phyloP scores from a whole-genome alignment of 306 rosid genomes.

The Vachellia collinsii region DNA sequence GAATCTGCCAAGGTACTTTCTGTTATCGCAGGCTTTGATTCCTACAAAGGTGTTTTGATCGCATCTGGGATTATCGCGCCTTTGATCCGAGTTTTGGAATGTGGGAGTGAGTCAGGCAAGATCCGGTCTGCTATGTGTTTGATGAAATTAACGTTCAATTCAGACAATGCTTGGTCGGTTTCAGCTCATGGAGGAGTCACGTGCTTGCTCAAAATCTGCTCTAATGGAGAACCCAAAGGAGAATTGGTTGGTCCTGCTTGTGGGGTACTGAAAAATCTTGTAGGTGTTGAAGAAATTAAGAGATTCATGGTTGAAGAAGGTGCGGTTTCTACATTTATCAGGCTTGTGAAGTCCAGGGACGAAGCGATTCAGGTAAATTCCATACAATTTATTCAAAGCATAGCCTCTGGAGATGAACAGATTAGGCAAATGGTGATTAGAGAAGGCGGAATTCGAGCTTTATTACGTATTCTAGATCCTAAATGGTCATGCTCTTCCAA shows the following conservation, averaged over 20 bases:
- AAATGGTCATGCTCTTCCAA: constrained; percentile 55
- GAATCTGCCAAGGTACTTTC: constrained; percentile 61
- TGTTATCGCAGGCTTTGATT: constrained; percentile 61
- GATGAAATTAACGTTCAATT: constrained; percentile 72
- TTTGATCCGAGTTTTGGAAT: constrained; percentile 72
- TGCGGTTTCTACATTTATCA: constrained; percentile 57
- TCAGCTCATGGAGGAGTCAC: constrained; percentile 93
- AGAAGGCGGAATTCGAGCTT: constrained; percentile 72
- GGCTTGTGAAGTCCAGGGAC: constrained; percentile 59
- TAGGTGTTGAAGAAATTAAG: constrained; percentile 76
- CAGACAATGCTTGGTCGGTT: constrained; percentile 86
- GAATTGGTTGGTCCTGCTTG: constrained; percentile 72
- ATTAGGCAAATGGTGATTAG: constrained; percentile 53
- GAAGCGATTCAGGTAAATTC: constrained; percentile 72
- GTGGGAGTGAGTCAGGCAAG: constrained; percentile 63
- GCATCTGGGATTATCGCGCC: constrained; percentile 67
- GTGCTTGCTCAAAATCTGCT: constrained; percentile 67
- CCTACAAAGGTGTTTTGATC: constrained; percentile 51
- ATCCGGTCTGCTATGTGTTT: constrained; percentile 59
- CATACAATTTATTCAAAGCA: constrained; percentile 57
- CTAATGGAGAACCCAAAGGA: constrained; percentile 40
- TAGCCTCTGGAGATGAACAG: constrained; percentile 72
- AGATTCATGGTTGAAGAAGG: constrained; percentile 85
- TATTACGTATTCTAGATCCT: constrained; percentile 62
- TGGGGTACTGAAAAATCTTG: constrained; percentile 73